These are phyloP conservation scores for Lentinula boryana DNA, from an alignment of 768 basidiomycete species.

Conservation along the genomic window DNA sequence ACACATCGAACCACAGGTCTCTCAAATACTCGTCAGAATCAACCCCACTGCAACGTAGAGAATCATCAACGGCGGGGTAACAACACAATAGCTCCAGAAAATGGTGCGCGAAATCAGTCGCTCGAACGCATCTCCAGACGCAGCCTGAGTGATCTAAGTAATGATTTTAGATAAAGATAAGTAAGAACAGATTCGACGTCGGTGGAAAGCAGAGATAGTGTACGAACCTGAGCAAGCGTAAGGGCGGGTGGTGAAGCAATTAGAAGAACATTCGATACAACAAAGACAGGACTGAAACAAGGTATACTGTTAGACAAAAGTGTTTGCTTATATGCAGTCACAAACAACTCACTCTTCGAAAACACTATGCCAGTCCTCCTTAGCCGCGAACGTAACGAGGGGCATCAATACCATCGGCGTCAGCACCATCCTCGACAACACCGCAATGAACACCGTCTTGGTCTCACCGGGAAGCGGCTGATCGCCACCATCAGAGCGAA, in stretches of 20 bases:
- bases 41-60: conserved; percentile 72
- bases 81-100: conserved; percentile 86
- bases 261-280: conserved; percentile 79
- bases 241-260: conserved; percentile 76
- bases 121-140: conserved; percentile 84
- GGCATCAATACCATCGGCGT: conserved; percentile 78
- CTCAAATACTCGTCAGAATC: conserved; percentile 47
- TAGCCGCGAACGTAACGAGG: conserved; percentile 58
- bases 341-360: conserved; percentile 65
- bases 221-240: conserved; percentile 46
- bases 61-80: conserved; percentile 84
- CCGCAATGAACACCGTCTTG: conserved; percentile 75
- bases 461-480: conserved; percentile 58
- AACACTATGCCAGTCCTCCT: conserved; percentile 50
- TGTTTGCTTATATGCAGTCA: not conserved
- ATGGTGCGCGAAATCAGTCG: conserved; percentile 86
- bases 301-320: not conserved
- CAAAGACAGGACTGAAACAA: conserved; percentile 68
- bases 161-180: not conserved
- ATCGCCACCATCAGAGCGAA: conserved; percentile 4
- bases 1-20: not conserved
- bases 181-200: not conserved
- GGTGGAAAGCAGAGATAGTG: not conserved
- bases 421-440: conserved; percentile 83
- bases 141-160: conserved; percentile 72